Evolutionary conservation across 2,329 filamentous ascomycete genomes (phyloP).

Genomic region (Cordyceps tenuipes): DNA sequence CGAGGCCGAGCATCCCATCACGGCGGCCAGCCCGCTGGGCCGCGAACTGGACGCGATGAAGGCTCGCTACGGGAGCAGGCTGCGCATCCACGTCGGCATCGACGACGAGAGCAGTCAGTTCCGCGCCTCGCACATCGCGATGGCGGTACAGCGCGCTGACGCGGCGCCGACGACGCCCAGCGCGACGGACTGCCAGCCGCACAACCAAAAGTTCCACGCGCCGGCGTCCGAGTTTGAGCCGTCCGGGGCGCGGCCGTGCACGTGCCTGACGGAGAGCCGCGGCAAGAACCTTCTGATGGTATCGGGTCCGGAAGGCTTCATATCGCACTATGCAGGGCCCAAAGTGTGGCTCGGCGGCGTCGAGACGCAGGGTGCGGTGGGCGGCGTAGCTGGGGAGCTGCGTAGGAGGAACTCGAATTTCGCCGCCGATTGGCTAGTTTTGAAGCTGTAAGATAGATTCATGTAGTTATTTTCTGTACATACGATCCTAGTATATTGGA

Average conservation of each 20-base stretch:
- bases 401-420: conserved; percentile 34
- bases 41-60: conserved; percentile 57
- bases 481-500: neutral
- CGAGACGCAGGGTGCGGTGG: conserved; percentile 67
- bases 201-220: conserved; percentile 9
- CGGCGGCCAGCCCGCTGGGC: conserved; percentile 42
- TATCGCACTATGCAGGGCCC: conserved; percentile 67
- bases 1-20: conserved; percentile 17
- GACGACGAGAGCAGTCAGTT: conserved; percentile 71
- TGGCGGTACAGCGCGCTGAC: conserved; percentile 18
- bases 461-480: neutral
- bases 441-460: conserved; percentile 35
- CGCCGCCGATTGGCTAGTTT: conserved; percentile 39
- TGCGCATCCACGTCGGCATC: conserved; percentile 68
- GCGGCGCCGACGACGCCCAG: neutral
- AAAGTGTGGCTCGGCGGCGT: conserved; percentile 67
- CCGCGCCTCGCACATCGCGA: conserved; percentile 38
- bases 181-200: conserved; percentile 5
- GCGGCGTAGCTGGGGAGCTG: conserved; percentile 58
- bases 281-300: conserved; percentile 67
- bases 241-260: conserved; percentile 12
- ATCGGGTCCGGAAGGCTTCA: conserved; percentile 86
- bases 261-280: neutral
- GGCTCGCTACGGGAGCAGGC: conserved; percentile 40
- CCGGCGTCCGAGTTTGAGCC: conserved; percentile 11